These are phyloP conservation scores for Leccinum longicurvipes DNA, from an alignment of 768 basidiomycete species.

Conservation along the genomic window DNA sequence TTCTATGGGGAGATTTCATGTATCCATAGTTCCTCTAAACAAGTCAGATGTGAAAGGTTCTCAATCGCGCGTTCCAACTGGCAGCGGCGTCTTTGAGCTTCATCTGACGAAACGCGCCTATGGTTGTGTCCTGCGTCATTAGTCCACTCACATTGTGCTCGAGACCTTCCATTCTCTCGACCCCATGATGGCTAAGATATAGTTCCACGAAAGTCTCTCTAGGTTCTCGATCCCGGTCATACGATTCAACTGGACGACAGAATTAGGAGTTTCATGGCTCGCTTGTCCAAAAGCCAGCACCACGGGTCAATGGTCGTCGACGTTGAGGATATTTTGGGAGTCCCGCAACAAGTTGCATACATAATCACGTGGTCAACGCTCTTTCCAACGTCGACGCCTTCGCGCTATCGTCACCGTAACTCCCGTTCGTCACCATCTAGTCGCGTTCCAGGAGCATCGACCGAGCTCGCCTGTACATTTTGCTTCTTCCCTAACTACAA, in stretches of 20 bases:
- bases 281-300: slow-evolving; percentile 40
- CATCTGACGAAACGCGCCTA: slow-evolving; percentile 27
- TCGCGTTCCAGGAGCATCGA: slow-evolving; percentile 82
- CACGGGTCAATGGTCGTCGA: background rate
- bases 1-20: slow-evolving; percentile 15
- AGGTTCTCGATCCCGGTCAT: slow-evolving; percentile 85
- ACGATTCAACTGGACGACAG: slow-evolving; percentile 92
- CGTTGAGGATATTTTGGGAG: slow-evolving; percentile 43
- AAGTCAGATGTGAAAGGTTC: slow-evolving; percentile 70
- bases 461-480: too few species aligned
- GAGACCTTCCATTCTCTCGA: slow-evolving; percentile 79
- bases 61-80: slow-evolving; percentile 78
- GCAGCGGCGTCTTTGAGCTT: slow-evolving; percentile 84
- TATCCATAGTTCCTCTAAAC: slow-evolving; percentile 93
- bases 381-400: too few species aligned
- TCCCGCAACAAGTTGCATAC: too few species aligned
- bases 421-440: too few species aligned
- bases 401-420: too few species aligned
- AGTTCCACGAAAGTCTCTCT: slow-evolving; percentile 83
- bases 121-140: background rate
- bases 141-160: slow-evolving; percentile 65
- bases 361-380: too few species aligned
- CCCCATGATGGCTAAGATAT: slow-evolving; percentile 92
- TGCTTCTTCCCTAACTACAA: slow-evolving; percentile 99
- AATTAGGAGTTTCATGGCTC: slow-evolving; percentile 77